A percentile compares a stretch with the other conserved stretches of the same genome.
Conservation (phyloP, 495 filamentous ascomycete genomes). For the Penicillium soppii region DNA sequence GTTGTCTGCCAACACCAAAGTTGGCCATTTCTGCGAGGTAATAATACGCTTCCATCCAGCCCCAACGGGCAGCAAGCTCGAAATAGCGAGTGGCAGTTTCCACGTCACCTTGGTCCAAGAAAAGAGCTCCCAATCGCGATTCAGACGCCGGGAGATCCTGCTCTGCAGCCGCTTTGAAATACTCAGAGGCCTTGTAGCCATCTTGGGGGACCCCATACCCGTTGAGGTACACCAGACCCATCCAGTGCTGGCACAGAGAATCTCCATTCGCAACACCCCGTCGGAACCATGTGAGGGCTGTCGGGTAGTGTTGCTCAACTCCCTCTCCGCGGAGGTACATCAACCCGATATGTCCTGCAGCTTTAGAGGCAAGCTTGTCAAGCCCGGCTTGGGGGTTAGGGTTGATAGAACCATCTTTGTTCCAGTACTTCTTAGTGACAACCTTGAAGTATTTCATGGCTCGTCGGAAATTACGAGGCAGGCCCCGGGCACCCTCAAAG, state of each 20-base stretch:
- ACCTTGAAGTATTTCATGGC: constrained; percentile 82
- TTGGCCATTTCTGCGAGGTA: constrained; percentile 90
- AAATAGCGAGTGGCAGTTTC: constrained; percentile 81
- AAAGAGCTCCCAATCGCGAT: constrained; percentile 78
- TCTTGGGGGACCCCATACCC: constrained; percentile 80
- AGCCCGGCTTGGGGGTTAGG: constrained; percentile 53
- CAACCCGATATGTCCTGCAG: constrained; percentile 85
- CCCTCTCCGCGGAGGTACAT: constrained; percentile 96
- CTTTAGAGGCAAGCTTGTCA: constrained; percentile 83
- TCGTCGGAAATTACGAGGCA: constrained; percentile 68
- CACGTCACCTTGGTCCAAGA: constrained; percentile 85
- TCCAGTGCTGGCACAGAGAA: constrained; percentile 77
- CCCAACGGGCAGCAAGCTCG: constrained; percentile 85
- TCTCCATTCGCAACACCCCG: constrained; percentile 79
- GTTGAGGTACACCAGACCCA: constrained; percentile 84
- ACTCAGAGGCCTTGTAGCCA: constrained; percentile 68
- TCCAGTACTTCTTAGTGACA: constrained; percentile 86
- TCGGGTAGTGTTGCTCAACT: constrained; percentile 72
- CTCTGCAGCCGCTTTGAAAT: constrained; percentile 78
- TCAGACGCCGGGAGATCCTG: constrained; percentile 83
- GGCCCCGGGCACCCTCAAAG: constrained; percentile 79
- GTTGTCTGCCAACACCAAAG: constrained; percentile 75
- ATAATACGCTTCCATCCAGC: constrained; percentile 91
- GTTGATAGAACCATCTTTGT: constrained; percentile 64
- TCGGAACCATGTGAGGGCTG: constrained; percentile 82